These are phyloP conservation scores for Botrytis galanthina DNA, from an alignment of 2,329 filamentous ascomycete genomes.

Conservation along the genomic window DNA sequence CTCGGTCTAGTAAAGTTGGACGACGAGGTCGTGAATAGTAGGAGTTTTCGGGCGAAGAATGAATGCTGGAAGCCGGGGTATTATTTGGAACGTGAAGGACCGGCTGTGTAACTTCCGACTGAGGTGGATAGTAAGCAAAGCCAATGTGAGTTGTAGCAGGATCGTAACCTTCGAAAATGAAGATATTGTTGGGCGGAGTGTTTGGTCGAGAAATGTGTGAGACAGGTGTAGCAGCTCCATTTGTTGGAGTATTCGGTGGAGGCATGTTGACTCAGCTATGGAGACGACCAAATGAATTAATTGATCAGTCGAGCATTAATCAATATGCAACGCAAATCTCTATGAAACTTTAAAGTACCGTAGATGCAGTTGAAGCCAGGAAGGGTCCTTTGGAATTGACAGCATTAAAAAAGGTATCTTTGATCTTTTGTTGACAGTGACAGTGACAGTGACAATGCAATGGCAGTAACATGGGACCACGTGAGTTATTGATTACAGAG, in stretches of 20 bases:
- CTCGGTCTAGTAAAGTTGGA: slow-evolving; percentile 4
- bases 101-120: background rate
- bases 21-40: slow-evolving; percentile 10
- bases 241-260: slow-evolving; percentile 24
- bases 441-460: background rate
- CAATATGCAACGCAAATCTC: background rate
- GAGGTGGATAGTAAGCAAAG: slow-evolving; percentile 8
- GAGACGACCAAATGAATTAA: background rate
- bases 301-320: background rate
- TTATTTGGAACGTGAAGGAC: slow-evolving; percentile 13
- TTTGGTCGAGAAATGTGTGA: slow-evolving; percentile 13
- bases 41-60: slow-evolving; percentile 9
- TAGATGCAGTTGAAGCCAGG: background rate
- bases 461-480: background rate
- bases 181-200: slow-evolving; percentile 5
- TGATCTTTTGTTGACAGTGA: background rate
- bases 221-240: slow-evolving; percentile 6
- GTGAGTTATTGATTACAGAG: background rate
- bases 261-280: slow-evolving; percentile 22
- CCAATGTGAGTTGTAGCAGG: slow-evolving; percentile 17
- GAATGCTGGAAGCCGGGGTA: slow-evolving; percentile 12
- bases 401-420: background rate
- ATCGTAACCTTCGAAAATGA: slow-evolving; percentile 15
- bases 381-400: background rate
- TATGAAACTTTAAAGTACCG: background rate